Evolutionary conservation across 2,329 filamentous ascomycete genomes (phyloP), one percentile per base, ranked within the genome.

Genomic region (Fusarium sp.): DNA sequence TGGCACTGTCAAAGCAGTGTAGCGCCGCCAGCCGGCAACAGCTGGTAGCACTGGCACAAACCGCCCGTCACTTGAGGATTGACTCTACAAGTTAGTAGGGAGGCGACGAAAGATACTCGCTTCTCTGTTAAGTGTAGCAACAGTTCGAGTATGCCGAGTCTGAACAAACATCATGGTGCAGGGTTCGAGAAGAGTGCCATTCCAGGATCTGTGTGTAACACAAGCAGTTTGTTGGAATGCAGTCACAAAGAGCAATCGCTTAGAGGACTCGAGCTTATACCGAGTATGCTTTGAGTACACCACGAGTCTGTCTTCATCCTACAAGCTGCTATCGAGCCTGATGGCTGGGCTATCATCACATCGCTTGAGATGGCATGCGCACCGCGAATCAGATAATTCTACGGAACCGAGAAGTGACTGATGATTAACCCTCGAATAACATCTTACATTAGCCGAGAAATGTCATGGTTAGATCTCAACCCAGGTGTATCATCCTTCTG

Each of bases 391-490:
- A 38, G 9, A 38, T 22, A 22, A 22, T 22, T 22, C 3, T 22
- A 22, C 22, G 22, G 22, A 22, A 22, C 4, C 3, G 22, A 22
- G 22, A 22, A 22, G 22, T 22, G 22, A 22, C 22, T 22, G 22
- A 22, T 22, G 22, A 22, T 22, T 22, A 22, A 22, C 22, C 22
- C 22, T 38, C 16, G 9, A 38, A 38, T n/a, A n/a, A n/a, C 34
- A 38, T 38, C 16, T 6, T 38, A 9, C 34, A 38, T 1, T n/a
- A n/a, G 34, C 9, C 34, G 5, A 38, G 9, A 2, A n/a, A 38
- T 10, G 34, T 1, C 16, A 38, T n/a, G 0, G 9, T n/a, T 11
- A 3, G 3, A 11, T 38, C 16, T 2, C 1, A 11, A 11, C 9
- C 5, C 16, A 38, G 3, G 1, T 38, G 16, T 38, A n/a, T n/a